Evolutionary conservation across 768 basidiomycete species (phyloP), one percentile per base, ranked within the genome.

Genomic region (Phlegmacium glaucopus): DNA sequence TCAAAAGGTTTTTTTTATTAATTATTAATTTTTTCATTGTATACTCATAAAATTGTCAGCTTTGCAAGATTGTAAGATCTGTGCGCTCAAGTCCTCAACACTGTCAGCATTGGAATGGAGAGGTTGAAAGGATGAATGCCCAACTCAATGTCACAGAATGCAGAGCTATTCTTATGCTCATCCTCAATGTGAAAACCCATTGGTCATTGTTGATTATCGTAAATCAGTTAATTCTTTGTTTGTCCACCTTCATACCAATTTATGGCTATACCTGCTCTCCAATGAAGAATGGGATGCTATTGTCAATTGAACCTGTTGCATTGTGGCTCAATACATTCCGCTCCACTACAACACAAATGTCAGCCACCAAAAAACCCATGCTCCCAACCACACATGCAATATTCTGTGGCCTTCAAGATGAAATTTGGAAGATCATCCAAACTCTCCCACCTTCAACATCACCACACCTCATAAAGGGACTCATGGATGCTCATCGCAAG

Each of bases 331-430:
- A 56, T 16, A 29, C 43, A 1, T 70, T 65, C 37, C 59, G 61
- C 3, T 38, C 32, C 13, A 68, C 68, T 4, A 70, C 69, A 1
- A 61, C 53, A 1, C 44, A 65, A 17, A 71, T 71, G 69, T 71
- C 67, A 0, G 18, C 52, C 6, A 71, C 67, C 0, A 65, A 64
- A 44, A 13, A 45, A 2, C 56, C 67, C 0, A 70, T 65, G 58
- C 49, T 70, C 0, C 70, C 66, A 4, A 60, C 60, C 0, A 55
- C 57, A 0, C 66, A 68, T 47, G 64, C 67, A 0, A 53, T 68
- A n/a, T 70, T 69, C 40, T 48, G 60, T 3, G 61, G 62, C 2
- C 61, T 72, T 2, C 67, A 71, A 54, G 59, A 64, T 0, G 40
- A 65, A 11, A 25, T 71, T n/a, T 17, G 40, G 6, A 37, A 27